Evolutionary conservation across 2,329 filamentous ascomycete species (phyloP).

Genomic region (Nemania sp.): DNA sequence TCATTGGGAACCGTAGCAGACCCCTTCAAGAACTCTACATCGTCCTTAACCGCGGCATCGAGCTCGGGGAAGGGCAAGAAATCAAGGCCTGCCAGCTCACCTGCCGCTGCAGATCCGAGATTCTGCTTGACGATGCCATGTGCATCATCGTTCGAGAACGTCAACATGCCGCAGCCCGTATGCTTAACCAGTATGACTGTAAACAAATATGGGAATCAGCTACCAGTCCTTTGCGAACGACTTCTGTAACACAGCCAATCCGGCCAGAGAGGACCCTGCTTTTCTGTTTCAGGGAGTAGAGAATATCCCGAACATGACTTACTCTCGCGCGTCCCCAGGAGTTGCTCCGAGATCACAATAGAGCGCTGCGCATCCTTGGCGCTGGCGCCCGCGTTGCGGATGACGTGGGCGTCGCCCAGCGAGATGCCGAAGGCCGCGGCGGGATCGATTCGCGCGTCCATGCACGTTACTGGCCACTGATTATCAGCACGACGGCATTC

Average conservation of each 20-base stretch:
- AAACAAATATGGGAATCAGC: not conserved
- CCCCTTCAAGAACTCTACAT: slow-evolving; percentile 65
- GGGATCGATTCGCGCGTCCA: slow-evolving; percentile 77
- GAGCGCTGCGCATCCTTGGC: slow-evolving; percentile 72
- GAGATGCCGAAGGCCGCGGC: slow-evolving; percentile 69
- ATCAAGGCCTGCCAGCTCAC: slow-evolving; percentile 52
- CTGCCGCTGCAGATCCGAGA: slow-evolving; percentile 54
- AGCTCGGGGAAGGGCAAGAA: slow-evolving; percentile 70
- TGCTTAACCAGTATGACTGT: slow-evolving; percentile 70
- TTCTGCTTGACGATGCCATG: slow-evolving; percentile 60
- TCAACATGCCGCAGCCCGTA: slow-evolving; percentile 74
- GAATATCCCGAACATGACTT: not conserved
- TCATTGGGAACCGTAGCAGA: slow-evolving; percentile 62
- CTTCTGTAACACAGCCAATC: not conserved
- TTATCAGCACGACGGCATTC: not conserved
- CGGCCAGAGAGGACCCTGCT: no score
- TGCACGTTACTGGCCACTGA: slow-evolving; percentile 65
- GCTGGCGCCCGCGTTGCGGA: slow-evolving; percentile 72
- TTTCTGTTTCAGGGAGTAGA: not conserved
- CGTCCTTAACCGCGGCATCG: slow-evolving; percentile 65
- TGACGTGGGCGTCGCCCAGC: slow-evolving; percentile 77
- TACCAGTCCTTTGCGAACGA: no score
- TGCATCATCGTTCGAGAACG: slow-evolving; percentile 63
- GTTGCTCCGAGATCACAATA: slow-evolving; percentile 76
- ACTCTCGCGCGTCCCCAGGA: slow-evolving; percentile 73